A percentile compares a stretch with the other conserved stretches of the same genome.
Evolutionary conservation across 1,284 basidiomycete genomes (phyloP).

Genomic region (Apiotrichum gamsii): DNA sequence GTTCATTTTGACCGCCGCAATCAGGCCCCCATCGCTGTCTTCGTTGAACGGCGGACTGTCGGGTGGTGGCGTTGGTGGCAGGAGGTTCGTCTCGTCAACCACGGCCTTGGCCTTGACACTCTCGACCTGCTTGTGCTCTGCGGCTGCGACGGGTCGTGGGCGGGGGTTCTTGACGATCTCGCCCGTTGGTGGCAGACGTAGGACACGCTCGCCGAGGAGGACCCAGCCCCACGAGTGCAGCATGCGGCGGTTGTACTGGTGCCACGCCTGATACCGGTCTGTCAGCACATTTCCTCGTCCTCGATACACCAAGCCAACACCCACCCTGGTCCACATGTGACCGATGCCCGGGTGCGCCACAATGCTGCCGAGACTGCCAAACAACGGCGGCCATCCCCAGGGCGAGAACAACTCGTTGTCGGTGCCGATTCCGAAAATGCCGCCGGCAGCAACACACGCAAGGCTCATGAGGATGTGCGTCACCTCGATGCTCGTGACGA

Average conservation of each 20-base stretch:
- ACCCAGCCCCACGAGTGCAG: slow-evolving; percentile 36
- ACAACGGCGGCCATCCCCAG: slow-evolving; percentile 42
- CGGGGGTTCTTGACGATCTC: slow-evolving; percentile 3
- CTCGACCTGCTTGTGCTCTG: slow-evolving; percentile 1
- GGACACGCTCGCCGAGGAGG: slow-evolving; percentile 33
- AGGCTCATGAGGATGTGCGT: slow-evolving; percentile 13
- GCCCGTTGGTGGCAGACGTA: slow-evolving; percentile 36
- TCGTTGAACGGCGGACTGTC: not conserved
- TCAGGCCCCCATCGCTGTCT: too few species aligned
- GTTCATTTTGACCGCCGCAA: too few species aligned
- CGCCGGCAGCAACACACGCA: slow-evolving; percentile 25
- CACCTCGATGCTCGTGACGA: slow-evolving; percentile 23
- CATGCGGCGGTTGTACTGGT: slow-evolving; percentile 35
- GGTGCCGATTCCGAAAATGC: slow-evolving; percentile 23
- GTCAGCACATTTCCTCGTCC: too few species aligned
- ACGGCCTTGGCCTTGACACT: not conserved
- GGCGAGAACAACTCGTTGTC: slow-evolving; percentile 31
- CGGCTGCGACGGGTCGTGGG: not conserved
- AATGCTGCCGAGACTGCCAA: slow-evolving; percentile 27
- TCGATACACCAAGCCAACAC: slow-evolving; percentile 3
- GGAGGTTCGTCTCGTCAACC: not conserved
- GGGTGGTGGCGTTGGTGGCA: not conserved
- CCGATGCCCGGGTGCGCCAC: slow-evolving; percentile 34
- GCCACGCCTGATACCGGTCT: slow-evolving; percentile 41
- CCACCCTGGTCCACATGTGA: slow-evolving; percentile 39